phyloP scores from a whole-genome alignment of 2,329 filamentous ascomycete species.

The Fusarium verticillioides region DNA sequence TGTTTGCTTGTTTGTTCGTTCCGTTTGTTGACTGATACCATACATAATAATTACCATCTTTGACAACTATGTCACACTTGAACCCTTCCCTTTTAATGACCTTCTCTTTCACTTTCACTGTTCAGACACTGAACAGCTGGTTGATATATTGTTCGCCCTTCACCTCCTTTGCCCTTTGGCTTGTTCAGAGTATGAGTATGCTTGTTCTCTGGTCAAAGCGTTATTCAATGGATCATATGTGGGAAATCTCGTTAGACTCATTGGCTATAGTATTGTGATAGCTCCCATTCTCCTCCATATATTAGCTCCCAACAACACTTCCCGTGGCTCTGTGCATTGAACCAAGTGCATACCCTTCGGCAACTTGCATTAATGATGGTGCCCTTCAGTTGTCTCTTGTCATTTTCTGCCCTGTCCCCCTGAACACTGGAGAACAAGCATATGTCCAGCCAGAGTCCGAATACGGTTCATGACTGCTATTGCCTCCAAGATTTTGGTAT shows the following conservation, averaged over 20 bases:
- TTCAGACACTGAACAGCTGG: neutral
- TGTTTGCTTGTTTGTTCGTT: neutral
- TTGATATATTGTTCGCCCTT: neutral
- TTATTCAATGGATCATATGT: too few relatives aligned
- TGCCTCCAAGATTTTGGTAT: neutral
- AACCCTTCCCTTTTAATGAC: neutral
- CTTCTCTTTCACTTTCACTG: neutral
- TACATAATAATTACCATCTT: neutral
- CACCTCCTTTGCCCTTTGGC: neutral
- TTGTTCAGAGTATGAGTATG: neutral
- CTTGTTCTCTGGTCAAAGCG: neutral
- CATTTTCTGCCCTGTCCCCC: neutral
- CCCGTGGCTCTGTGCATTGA: neutral
- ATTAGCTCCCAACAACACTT: neutral
- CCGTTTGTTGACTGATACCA: slow-evolving; percentile 15
- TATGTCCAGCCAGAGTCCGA: neutral
- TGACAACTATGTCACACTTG: neutral
- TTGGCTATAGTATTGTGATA: neutral
- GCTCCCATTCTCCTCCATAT: neutral
- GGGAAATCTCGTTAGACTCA: neutral
- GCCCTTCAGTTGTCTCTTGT: neutral
- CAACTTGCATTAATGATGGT: neutral
- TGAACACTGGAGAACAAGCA: neutral
- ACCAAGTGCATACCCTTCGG: neutral
- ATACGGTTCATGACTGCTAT: neutral